Percentiles rank a stretch among this genome's conserved stretches.
Conservation (phyloP, 2,329 filamentous ascomycete species). For the Trichoderma sp. region DNA sequence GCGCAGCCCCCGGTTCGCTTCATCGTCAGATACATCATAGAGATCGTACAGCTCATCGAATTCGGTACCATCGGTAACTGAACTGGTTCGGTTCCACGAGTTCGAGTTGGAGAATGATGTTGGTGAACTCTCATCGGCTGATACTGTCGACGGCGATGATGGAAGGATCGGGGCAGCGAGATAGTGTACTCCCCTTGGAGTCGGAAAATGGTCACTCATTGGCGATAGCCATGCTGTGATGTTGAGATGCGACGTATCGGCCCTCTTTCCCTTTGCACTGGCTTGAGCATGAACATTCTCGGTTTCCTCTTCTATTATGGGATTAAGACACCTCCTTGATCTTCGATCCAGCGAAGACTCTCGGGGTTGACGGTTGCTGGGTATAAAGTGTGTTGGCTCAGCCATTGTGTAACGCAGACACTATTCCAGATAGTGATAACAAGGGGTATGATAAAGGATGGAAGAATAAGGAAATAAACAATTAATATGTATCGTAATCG, state of each 20-base stretch:
- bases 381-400: constrained; percentile 32
- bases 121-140: constrained; percentile 53
- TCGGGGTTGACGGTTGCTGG: constrained; percentile 42
- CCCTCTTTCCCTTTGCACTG: constrained; percentile 26
- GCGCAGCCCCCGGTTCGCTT: constrained; percentile 25
- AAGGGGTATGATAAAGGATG: not conserved
- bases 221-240: constrained; percentile 60
- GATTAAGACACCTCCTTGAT: constrained; percentile 57
- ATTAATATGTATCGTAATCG: constrained; percentile 7
- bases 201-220: constrained; percentile 66
- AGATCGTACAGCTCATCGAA: constrained; percentile 88
- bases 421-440: constrained; percentile 32
- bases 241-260: constrained; percentile 44
- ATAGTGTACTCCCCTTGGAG: constrained; percentile 65
- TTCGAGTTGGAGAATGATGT: constrained; percentile 56
- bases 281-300: constrained; percentile 37
- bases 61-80: constrained; percentile 64
- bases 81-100: constrained; percentile 62
- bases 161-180: constrained; percentile 62
- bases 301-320: constrained; percentile 60
- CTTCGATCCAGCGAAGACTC: constrained; percentile 58
- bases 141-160: constrained; percentile 57
- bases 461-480: constrained; percentile 22
- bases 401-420: constrained; percentile 45
- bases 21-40: constrained; percentile 69